Base-by-base conservation (phyloP, 257 asterid genomes). In the Solanum appendiculatum region DNA sequence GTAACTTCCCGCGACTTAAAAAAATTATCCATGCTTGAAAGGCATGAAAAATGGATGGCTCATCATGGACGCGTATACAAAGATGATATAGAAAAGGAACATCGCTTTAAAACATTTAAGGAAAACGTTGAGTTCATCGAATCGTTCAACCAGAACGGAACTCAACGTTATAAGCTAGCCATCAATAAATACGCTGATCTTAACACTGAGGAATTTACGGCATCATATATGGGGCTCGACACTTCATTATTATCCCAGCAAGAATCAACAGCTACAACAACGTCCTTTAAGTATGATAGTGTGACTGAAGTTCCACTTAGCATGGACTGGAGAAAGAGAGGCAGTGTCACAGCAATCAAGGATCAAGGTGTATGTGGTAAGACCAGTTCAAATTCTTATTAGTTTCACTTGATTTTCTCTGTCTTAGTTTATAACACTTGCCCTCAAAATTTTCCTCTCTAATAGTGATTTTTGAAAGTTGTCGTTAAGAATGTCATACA, bases 1-100 rank as follows among this genome's bases (percentile, higher is more conserved):
- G 86, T 73, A 27, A 64, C 87, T 2, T 84, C 86, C 15, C 92
- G 90, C 25, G 70, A 84, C 1, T 1, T 86, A 14, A 81, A 86
- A 9, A 88, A 66, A 18, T 70, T 88, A 34, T 75, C 88, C 2
- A 78, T 88, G 90, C 86, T 33, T 2, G 87, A 87, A 84, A 85
- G 48, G n/a, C 91, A 90, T 21, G 90, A 86, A 54, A 64, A 44
- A 16, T 92, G 93, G 94, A 91, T 92, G 89, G 48, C 29, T 8
- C 90, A 37, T 6, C 48, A 63, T 74, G 91, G 87, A 40, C 92
- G 91, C 1, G 70, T 33, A 12, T 91, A 92, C 90, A 87, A 86
- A 64, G 86, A 87, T 46, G 88, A 60, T 8, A 87, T 84, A 3
- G 93, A 91, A 89, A 88, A 91, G 37, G 89, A 77, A 18, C 56